Base-by-base conservation (phyloP, 1,284 basidiomycete species). In the Athelia sp. region DNA sequence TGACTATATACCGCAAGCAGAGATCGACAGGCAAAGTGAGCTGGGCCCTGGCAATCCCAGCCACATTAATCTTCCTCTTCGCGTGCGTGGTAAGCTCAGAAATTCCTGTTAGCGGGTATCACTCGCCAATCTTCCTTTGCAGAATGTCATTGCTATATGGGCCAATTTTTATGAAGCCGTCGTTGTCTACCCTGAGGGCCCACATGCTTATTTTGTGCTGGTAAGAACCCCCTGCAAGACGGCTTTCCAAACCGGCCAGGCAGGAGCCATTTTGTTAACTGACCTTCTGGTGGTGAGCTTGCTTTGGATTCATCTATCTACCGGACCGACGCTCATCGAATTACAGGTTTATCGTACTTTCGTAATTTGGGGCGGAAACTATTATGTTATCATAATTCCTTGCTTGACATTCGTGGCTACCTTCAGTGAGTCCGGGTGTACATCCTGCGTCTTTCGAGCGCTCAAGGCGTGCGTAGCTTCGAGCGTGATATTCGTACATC, bases 391-490 rank as follows among this genome's bases (percentile, higher is more conserved):
- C 19, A 21, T 40, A 40, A 21, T 40, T 9, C 36, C 36, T 21
- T 40, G 36, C 36, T 21, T 40, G 36, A 40, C 36, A n/a, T 40
- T 40, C 36, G 36, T 40, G 36, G 36, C 36, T 17, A 40, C 36
- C n/a, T 21, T 40, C 36, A 40, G 36, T 40, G n/a, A 40, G 36
- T n/a, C 4, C n/a, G 6, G 9, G 19, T 6, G n/a, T 13, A 6
- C 13, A 4, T 29, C 4, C 13, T 4, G 6, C 13, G 13, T 13
- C 13, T 6, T 6, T 29, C 13, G 13, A 29, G 4, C 13, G 6
- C 26, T 29, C 26, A 29, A 29, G 4, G 13, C 13, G 6, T 29
- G 26, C 26, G 26, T 29, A 29, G 36, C 36, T n/a, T 8, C 36
- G 9, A n/a, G 36, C 8, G 36, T 40, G 19, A 17, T 21, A 8